Percentiles rank a stretch among this genome's conserved stretches.
These are phyloP conservation scores for Sphaerulina vaccinii DNA, from an alignment of 2,329 filamentous ascomycete genomes.

Conservation along the genomic window DNA sequence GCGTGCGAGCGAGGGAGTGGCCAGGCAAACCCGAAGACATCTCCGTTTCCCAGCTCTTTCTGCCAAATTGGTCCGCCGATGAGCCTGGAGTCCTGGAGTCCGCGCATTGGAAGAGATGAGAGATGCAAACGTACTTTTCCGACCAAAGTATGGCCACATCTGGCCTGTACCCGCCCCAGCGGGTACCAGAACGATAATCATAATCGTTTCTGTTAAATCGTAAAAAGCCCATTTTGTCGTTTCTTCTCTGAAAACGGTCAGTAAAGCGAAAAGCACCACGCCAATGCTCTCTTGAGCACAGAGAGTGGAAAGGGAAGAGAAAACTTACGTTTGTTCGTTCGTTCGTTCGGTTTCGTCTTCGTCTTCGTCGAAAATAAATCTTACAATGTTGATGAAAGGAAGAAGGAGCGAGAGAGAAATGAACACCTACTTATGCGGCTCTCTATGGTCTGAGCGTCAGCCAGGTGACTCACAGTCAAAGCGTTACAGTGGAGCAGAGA, in stretches of 20 bases:
- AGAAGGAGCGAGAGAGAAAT: background rate
- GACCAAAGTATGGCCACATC: background rate
- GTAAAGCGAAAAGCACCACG: background rate
- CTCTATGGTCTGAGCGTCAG: background rate
- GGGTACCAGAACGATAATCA: no score
- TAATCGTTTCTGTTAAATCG: background rate
- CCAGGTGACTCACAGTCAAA: background rate
- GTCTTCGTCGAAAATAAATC: background rate
- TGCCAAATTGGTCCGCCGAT: no score
- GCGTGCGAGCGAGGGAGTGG: no score
- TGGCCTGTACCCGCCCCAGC: background rate
- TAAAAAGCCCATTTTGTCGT: background rate
- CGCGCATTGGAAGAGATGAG: no score
- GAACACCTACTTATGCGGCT: background rate
- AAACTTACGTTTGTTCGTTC: background rate
- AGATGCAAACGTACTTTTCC: background rate
- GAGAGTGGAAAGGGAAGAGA: background rate
- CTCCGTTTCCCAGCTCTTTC: no score
- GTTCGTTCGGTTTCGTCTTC: background rate
- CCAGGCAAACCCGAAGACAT: no score
- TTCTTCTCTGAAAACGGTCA: background rate
- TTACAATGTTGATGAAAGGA: background rate
- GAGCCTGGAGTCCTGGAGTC: no score
- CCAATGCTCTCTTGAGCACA: background rate
- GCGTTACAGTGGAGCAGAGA: no score